Evolutionary conservation across 2,329 filamentous ascomycete species (phyloP), one percentile per base, ranked within the genome.

Genomic region (Didymella lethalis): DNA sequence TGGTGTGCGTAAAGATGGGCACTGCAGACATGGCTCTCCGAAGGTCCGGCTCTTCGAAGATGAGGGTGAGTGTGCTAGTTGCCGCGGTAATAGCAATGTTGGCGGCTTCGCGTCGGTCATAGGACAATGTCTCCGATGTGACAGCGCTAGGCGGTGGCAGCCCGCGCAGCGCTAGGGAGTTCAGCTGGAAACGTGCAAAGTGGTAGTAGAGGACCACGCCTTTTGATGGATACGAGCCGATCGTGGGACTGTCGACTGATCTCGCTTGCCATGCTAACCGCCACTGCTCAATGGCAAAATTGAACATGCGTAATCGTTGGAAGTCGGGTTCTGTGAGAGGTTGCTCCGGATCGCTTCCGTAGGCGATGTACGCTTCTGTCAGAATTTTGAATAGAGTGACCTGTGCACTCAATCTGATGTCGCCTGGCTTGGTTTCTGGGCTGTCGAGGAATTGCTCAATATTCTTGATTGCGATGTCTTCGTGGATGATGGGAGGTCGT

Each of bases 101-200:
- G 7, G 71, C 70, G 11, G 71, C 71, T 59, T 73, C 72, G 77
- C 80, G 59, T 76, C 79, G 56, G 77, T 77, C 60, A 57, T 80
- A 66, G 74, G 79, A 48, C 71, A 80, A 59, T 76, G 81, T 66
- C 76, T 80, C 53, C 64, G 78, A 66, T 77, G 82, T 62, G 80
- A 79, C 14, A 77, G 77, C 28, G 79, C 78, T 76, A 76, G 80
- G 65, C 74, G 79, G 18, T 77, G 75, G 68, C 74, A 74, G 48
- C 0, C 70, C 57, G 73, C 82, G 48, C 68, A 84, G 57, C 68
- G 80, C 66, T 75, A 84, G 67, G 67, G 82, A 69, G 57, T 84
- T 83, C 28, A 85, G 76, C 50, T 85, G 82, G 54, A 85, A 82
- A 49, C 81, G 81, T n/a, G 81, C 82, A 61, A 85, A 84, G 64